Base-by-base conservation (phyloP, 495 filamentous ascomycete genomes). In the Amorphotheca resinae region DNA sequence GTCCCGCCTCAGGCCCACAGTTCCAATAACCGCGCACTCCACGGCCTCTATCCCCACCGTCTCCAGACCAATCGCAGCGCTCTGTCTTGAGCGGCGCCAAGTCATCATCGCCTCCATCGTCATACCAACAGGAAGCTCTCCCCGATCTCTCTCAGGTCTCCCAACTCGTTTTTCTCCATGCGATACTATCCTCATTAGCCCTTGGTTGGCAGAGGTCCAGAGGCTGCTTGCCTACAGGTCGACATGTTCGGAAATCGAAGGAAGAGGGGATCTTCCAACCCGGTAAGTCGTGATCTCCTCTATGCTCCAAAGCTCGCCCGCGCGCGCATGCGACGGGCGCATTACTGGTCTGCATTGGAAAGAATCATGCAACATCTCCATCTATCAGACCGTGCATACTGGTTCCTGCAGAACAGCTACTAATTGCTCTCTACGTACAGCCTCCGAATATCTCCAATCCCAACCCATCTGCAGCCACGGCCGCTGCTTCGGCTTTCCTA, bases 401-500 rank as follows among this genome's bases (percentile, higher is more conserved):
- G 2, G 20, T 20, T 8, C 9, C 38, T 1, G 30, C 22, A 34
- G 26, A 52, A 33, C 36, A 22, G 16, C 41, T 38, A 34, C 56
- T 55, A 50, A 54, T 33, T 38, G n/a, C n/a, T 52, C 22, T 54
- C 41, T 23, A 30, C 23, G 37, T 56, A 45, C 49, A 82, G 74
- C 74, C 77, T 42, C 62, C 77, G 33, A 77, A 73, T 45, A 60
- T 68, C 30, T 61, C 71, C 26, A 72, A 74, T 30, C 75, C 80
- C 26, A 76, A 79, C 53, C 73, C 83, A 35, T 76, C 79, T 45
- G 81, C 81, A 22, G 68, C 84, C 22, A 73, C 77, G 25, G 86
- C 86, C 44, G 87, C 87, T 39, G 74, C 72, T 50, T 76, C 81
- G 64, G 87, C 87, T 45, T 93, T 89, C 64, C 73, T 81, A 45